Percentiles rank a stretch among this genome's conserved stretches.
Evolutionary conservation across 129 eudicot genomes (phyloP).

Genomic region (Tanacetum coccineum): DNA sequence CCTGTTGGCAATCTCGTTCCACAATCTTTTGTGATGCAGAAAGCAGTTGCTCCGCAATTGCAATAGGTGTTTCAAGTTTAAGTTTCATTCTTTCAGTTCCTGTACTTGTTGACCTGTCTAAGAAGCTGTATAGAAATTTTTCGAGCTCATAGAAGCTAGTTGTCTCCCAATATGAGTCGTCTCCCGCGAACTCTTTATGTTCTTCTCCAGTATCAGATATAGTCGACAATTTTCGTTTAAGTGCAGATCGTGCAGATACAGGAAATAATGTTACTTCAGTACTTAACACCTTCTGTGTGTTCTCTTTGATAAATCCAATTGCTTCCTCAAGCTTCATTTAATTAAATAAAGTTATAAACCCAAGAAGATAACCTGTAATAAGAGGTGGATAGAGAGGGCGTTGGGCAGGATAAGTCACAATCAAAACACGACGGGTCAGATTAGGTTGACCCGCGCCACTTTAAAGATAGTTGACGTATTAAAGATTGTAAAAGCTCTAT

Average conservation of each 20-base stretch:
- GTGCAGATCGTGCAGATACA: constrained; percentile 87
- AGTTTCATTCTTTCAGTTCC: constrained; percentile 87
- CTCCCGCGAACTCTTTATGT: constrained; percentile 20
- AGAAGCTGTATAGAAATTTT: constrained; percentile 67
- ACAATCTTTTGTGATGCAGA: constrained; percentile 68
- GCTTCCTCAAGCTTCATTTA: constrained; percentile 86
- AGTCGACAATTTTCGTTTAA: constrained; percentile 61
- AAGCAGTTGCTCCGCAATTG: constrained; percentile 80
- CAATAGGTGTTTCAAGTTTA: constrained; percentile 85
- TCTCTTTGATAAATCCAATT: constrained; percentile 69
- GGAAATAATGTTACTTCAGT: constrained; percentile 70
- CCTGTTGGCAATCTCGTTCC: constrained; percentile 60
- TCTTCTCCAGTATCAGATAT: constrained; percentile 20
- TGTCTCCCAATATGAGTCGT: constrained; percentile 38
- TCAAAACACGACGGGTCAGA: background rate
- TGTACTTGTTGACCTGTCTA: constrained; percentile 74
- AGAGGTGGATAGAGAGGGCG: background rate
- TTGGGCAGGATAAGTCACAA: background rate
- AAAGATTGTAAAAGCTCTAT: background rate
- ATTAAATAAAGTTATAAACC: constrained; percentile 7
- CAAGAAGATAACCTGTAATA: background rate
- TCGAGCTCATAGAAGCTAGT: constrained; percentile 66
- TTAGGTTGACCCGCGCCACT: too few relatives aligned
- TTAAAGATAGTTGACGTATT: too few relatives aligned
- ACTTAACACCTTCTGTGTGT: constrained; percentile 65